Base-by-base conservation (phyloP, 208 protist species). In the Trypanosoma mega region DNA sequence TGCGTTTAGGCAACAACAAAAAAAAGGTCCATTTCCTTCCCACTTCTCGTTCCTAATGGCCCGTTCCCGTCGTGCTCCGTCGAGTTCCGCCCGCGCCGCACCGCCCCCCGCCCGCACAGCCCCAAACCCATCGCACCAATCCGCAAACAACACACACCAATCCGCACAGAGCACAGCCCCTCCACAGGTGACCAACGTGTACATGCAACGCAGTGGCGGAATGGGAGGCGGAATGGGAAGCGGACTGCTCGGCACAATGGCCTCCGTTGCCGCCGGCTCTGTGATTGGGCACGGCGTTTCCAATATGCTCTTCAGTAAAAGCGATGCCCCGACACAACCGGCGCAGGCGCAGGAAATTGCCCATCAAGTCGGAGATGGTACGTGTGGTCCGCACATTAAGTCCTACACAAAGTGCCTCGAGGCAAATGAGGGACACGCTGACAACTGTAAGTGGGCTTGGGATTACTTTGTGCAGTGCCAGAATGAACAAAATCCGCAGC, bases 381-480 rank as follows among this genome's bases (percentile, higher is more conserved):
- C 59, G 21, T 92, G 88, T 63, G 41, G 78, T 4, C 48, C 82
- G 18, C 85, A 94, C 49, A 75, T 94, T 27, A 56, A 72, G 20
- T 73, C 80, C 33, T 94, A 92, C 78, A 64, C 85, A 55, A 90
- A 91, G 76, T 92, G 88, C 60, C 56, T 94, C 6, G 88, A 94
- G 72, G 75, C 73, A 41, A 91, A 91, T 57, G 44, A 62, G 26
- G 72, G 75, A 20, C 64, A 67, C 2, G 46, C 81, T 24, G 80
- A 91, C 46, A 74, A 74, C 50, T 94, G 87, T 73, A 87, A 81
- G 70, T 94, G 87, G 87, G 87, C 82, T 36, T 94, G 87, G 87
- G 87, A 94, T 34, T 82, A 86, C 73, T 94, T 94, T 63, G 57
- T 74, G 50, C 82, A 94, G 71, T 94, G 87, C 72, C 82, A 88